A percentile compares a stretch with the other conserved stretches of the same genome.
Conservation (phyloP, 179 eudicot species). For the Patellifolia procumbens region DNA sequence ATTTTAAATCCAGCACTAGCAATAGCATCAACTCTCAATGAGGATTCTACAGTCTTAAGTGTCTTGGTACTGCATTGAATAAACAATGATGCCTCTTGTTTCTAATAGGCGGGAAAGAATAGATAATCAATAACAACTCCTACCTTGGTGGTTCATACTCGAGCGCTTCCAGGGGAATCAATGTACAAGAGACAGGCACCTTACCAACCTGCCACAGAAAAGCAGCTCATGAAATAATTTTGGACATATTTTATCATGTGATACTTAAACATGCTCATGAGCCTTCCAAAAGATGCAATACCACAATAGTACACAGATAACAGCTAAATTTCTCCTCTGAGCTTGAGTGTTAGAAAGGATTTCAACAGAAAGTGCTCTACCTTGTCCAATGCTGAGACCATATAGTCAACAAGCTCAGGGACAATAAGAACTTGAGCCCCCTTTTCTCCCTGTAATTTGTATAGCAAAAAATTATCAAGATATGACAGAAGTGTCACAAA, state of each 20-base stretch:
- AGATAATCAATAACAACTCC: background rate
- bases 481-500: background rate
- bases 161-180: slow-evolving; percentile 73
- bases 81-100: slow-evolving; percentile 12
- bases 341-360: background rate
- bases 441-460: slow-evolving; percentile 72
- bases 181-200: slow-evolving; percentile 72
- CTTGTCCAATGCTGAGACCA: slow-evolving; percentile 73
- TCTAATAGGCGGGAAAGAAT: slow-evolving; percentile 10
- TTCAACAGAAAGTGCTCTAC: slow-evolving; percentile 34
- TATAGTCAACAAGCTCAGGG: slow-evolving; percentile 85
- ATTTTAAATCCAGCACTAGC: slow-evolving; percentile 97
- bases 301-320: background rate
- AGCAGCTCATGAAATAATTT: slow-evolving; percentile 20
- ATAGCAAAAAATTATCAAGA: slow-evolving; percentile 21
- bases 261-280: slow-evolving; percentile 1
- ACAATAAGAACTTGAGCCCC: slow-evolving; percentile 92
- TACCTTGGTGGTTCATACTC: slow-evolving; percentile 89
- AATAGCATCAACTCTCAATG: slow-evolving; percentile 80
- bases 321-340: background rate
- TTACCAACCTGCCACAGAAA: slow-evolving; percentile 70
- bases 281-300: slow-evolving; percentile 2
- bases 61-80: slow-evolving; percentile 58
- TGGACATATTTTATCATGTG: background rate
- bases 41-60: slow-evolving; percentile 80